Base-by-base conservation (phyloP, 305 asterid genomes). In the Rubia occidens region DNA sequence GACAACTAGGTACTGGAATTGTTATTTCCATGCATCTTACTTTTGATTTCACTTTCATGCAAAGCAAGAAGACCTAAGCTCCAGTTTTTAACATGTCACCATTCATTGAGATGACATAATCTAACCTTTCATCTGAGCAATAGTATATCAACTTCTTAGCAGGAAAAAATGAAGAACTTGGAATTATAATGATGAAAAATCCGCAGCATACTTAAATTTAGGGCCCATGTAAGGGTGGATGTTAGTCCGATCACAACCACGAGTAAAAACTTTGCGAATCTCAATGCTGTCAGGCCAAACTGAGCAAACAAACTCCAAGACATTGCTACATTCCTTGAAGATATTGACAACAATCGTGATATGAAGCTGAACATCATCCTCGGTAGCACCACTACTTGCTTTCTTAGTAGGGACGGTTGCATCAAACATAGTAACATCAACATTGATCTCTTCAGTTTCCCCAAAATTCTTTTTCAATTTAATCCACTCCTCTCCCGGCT, bases 401-500 rank as follows among this genome's bases (percentile, higher is more conserved):
- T 85, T 79, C 75, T 84, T 80, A 67, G 84, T 67, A 15, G 91
- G 95, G 68, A 86, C 39, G 35, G 87, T 80, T 37, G 85, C 89
- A 82, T 90, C 98, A 66, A 88, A 89, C 96, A 94, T 88, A 58
- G 97, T 94, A 60, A 82, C 97, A 79, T 94, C 98, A 20, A 94
- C 76, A 76, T 84, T 90, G 72, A 94, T 87, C 65, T 89, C 97
- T 85, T 94, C 98, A 55, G 74, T 73, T 47, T 79, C 95, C 64
- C 86, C 84, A 54, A 81, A 87, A 79, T 86, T 94, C 78, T 82
- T 81, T 54, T 66, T 83, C 69, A 94, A 73, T 70, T 76, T 82
- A 68, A 90, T 86, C 97, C 97, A 93, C 76, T 87, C 90, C 81
- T 93, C 95, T 64, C 97, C 96, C 9, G 86, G 82, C 71, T 82